These are phyloP conservation scores for Thalassiosira exigua DNA, from an alignment of 352 stramenopile genomes.

Conservation along the genomic window DNA sequence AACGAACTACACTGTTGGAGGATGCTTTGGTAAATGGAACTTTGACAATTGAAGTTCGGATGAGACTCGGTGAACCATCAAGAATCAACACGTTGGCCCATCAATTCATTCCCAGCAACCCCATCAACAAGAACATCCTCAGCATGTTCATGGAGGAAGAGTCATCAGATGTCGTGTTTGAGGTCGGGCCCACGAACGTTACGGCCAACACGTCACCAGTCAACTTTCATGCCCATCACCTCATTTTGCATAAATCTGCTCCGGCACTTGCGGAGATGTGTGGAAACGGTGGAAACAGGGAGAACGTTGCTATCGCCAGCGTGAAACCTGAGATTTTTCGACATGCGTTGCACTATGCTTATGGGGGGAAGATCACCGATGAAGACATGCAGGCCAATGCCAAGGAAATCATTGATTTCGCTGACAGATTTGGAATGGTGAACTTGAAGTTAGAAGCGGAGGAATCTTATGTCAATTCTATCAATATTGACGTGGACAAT, in stretches of 20 bases:
- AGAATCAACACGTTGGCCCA: too few species aligned
- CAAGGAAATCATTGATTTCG: slow-evolving; percentile 35
- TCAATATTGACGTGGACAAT: slow-evolving; percentile 14
- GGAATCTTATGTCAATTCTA: background rate
- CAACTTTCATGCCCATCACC: slow-evolving; percentile 10
- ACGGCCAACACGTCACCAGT: too few species aligned
- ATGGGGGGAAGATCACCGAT: slow-evolving; percentile 11
- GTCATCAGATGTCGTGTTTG: too few species aligned
- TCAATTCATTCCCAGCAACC: too few species aligned
- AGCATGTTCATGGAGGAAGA: too few species aligned
- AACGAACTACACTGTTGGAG: too few species aligned
- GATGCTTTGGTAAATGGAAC: too few species aligned
- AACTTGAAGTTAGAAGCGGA: slow-evolving; percentile 42
- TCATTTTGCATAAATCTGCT: slow-evolving; percentile 3
- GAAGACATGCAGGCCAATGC: slow-evolving; percentile 17
- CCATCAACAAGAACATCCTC: too few species aligned
- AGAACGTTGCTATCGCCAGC: slow-evolving; percentile 6
- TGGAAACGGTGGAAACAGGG: background rate
- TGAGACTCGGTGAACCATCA: too few species aligned
- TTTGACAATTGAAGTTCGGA: too few species aligned
- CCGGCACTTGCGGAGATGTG: background rate
- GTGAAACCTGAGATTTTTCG: slow-evolving; percentile 35
- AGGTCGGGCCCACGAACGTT: too few species aligned
- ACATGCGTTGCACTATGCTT: slow-evolving; percentile 30
- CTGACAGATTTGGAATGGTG: slow-evolving; percentile 27